Evolutionary conservation across 108 stramenopile genomes (phyloP).

Genomic region (Fragilaria crotonensis): DNA sequence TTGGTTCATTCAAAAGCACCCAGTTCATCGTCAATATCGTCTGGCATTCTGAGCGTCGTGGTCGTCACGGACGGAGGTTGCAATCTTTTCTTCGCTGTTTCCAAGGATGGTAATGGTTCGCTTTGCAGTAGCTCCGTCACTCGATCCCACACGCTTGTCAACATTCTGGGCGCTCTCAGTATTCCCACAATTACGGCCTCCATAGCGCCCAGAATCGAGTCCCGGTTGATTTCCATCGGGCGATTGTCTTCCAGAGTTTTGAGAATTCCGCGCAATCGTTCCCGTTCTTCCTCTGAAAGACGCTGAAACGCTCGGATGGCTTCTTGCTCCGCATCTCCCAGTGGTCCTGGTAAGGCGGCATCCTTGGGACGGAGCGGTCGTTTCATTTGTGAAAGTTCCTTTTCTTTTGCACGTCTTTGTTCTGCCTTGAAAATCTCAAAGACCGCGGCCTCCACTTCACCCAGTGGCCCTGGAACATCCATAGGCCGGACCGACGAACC

Average conservation of each 20-base stretch:
- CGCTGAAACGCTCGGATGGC: slow-evolving; percentile 45
- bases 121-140: slow-evolving; percentile 63
- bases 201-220: slow-evolving; percentile 46
- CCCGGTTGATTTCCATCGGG: slow-evolving; percentile 51
- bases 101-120: too few relatives aligned
- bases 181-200: slow-evolving; percentile 68
- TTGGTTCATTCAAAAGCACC: too few relatives aligned
- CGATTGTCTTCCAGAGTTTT: slow-evolving; percentile 50
- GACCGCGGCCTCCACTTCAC: slow-evolving; percentile 61
- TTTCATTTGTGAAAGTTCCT: slow-evolving; percentile 27
- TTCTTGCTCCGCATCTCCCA: slow-evolving; percentile 63
- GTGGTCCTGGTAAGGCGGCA: slow-evolving; percentile 43
- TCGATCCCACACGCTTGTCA: slow-evolving; percentile 43
- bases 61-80: too few relatives aligned
- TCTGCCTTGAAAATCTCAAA: slow-evolving; percentile 56
- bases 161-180: slow-evolving; percentile 48
- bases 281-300: slow-evolving; percentile 59
- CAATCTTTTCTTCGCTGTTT: too few relatives aligned
- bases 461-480: slow-evolving; percentile 77
- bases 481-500: slow-evolving; percentile 66
- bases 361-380: slow-evolving; percentile 69
- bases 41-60: too few relatives aligned
- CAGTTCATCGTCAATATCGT: too few relatives aligned
- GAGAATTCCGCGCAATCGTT: slow-evolving; percentile 52
- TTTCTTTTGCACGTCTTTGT: slow-evolving; percentile 44